Conservation (phyloP, 257 asterid species). For the Solanum sparsipilum region DNA sequence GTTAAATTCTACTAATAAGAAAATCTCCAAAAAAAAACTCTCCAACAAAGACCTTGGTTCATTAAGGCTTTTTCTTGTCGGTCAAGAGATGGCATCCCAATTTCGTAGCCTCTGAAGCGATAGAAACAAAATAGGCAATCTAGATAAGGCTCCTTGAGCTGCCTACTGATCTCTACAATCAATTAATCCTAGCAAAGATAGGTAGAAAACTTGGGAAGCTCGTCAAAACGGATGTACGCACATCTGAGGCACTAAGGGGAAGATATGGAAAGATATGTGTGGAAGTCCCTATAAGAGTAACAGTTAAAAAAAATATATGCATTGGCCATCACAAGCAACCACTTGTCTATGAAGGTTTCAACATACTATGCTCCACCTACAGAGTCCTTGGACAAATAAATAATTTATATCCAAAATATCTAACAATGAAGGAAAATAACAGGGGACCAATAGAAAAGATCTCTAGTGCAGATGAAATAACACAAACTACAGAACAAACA, state of each 20-base stretch:
- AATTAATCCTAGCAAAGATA: no score
- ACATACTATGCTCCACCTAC: not conserved
- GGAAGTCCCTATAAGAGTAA: not conserved
- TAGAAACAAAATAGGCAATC: not conserved
- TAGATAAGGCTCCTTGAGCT: not conserved
- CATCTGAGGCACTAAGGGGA: not conserved
- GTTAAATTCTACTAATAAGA: no score
- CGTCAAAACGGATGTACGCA: no score
- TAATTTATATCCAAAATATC: not conserved
- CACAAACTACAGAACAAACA: no score
- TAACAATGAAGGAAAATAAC: not conserved
- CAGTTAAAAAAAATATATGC: no score
- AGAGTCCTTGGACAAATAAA: not conserved
- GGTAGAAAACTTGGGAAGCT: no score
- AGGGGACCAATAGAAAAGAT: not conserved
- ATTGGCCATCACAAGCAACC: not conserved
- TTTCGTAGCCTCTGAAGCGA: not conserved
- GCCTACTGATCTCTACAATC: not conserved
- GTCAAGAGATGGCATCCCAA: not conserved
- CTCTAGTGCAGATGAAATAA: not conserved
- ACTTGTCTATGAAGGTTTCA: not conserved
- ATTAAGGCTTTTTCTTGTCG: not conserved
- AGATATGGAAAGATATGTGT: not conserved
- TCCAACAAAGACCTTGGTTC: not conserved
- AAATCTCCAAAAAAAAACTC: no score